Conservation (phyloP, 2,329 filamentous ascomycete genomes). For the Rosellinia necatrix region DNA sequence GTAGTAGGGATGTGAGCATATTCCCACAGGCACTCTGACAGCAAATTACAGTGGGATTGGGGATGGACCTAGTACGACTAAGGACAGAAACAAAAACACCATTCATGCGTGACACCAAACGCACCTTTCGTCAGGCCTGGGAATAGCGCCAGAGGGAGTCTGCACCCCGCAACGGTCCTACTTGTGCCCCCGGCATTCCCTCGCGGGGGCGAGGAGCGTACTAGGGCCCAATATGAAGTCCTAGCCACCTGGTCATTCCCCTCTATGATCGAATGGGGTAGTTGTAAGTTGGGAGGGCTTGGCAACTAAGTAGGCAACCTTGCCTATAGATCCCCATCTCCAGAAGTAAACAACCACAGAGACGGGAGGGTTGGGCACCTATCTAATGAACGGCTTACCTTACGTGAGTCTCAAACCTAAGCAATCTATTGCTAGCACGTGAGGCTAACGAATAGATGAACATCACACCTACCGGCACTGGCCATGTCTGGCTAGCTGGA, state of each 20-base stretch:
- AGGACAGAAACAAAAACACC: neutral
- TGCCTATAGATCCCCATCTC: neutral
- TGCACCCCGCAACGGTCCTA: constrained; percentile 2
- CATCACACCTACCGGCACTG: neutral
- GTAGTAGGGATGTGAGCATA: too few relatives aligned
- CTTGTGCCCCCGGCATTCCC: neutral
- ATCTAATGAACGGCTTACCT: neutral
- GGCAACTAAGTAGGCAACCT: constrained; percentile 14
- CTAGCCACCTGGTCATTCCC: neutral
- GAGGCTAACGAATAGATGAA: constrained; percentile 13
- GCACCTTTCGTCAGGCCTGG: neutral
- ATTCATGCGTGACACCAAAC: neutral
- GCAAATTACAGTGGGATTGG: constrained; percentile 2
- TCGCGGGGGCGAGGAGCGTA: neutral
- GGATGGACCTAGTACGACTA: neutral
- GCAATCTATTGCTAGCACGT: constrained; percentile 15
- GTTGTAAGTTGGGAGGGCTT: constrained; percentile 10
- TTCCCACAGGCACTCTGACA: too few relatives aligned
- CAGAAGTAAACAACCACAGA: too few relatives aligned
- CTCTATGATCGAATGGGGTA: neutral
- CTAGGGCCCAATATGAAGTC: constrained; percentile 4
- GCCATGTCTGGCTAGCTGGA: neutral
- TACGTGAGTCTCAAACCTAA: neutral
- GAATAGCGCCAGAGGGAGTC: neutral
- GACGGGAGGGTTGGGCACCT: constrained; percentile 6